phyloP scores from a whole-genome alignment of 495 filamentous ascomycete species.

The Xylaria curta region DNA sequence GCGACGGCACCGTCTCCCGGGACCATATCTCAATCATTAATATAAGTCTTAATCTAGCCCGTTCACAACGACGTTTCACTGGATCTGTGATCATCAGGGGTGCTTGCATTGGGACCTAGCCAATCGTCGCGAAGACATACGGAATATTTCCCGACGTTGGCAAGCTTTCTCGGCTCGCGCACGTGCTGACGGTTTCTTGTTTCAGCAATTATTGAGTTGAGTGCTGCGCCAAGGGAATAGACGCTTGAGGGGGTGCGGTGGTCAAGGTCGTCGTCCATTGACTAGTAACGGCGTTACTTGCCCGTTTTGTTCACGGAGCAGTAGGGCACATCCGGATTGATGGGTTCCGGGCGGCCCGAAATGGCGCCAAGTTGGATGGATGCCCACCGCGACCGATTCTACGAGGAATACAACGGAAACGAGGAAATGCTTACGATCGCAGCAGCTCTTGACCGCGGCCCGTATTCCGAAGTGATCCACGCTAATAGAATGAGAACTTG shows the following conservation, averaged over 20 bases:
- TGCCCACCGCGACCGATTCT: slow-evolving; percentile 6
- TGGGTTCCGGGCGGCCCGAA: slow-evolving; percentile 26
- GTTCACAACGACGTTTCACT: slow-evolving; percentile 10
- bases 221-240: slow-evolving; percentile 12
- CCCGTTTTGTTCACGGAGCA: slow-evolving; percentile 29
- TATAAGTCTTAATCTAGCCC: neutral
- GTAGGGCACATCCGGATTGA: slow-evolving; percentile 4
- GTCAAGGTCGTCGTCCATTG: neutral
- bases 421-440: neutral
- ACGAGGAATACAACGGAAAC: neutral
- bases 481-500: neutral
- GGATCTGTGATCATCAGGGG: slow-evolving; percentile 6
- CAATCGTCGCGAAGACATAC: neutral
- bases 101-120: neutral
- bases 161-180: neutral
- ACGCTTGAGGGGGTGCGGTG: neutral
- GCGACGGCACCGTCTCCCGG: slow-evolving; percentile 14
- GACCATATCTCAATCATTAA: neutral
- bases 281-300: slow-evolving; percentile 24
- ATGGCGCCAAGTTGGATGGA: slow-evolving; percentile 19
- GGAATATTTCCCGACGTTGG: slow-evolving; percentile 18
- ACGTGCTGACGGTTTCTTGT: slow-evolving; percentile 10
- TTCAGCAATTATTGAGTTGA: neutral
- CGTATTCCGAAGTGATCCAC: neutral
- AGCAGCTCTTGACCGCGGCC: slow-evolving; percentile 15